A percentile compares a stretch with the other conserved stretches of the same genome.
phyloP scores from a whole-genome alignment of 345 rosid genomes.

The Citrus australasica region DNA sequence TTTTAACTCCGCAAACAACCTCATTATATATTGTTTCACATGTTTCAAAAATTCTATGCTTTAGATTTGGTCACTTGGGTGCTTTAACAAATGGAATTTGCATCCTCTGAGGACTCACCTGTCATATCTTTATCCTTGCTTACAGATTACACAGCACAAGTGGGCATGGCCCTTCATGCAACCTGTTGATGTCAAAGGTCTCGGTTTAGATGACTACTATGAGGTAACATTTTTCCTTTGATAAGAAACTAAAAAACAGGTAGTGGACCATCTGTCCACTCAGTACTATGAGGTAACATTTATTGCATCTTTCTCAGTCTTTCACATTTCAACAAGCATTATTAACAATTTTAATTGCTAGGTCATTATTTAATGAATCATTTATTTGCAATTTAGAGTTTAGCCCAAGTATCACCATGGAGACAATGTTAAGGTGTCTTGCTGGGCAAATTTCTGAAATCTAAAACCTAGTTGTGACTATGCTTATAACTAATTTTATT shows the following conservation, averaged over 20 bases:
- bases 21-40: not conserved
- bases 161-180: constrained; percentile 90
- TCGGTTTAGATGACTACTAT: constrained; percentile 81
- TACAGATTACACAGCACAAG: constrained; percentile 81
- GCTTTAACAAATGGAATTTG: not conserved
- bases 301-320: not conserved
- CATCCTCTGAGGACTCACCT: not conserved
- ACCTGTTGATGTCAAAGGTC: constrained; percentile 88
- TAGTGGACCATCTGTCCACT: too few species aligned
- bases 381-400: not conserved
- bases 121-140: constrained; percentile 3
- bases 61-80: constrained; percentile 1
- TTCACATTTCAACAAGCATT: not conserved
- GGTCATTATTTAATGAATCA: not conserved
- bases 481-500: not conserved
- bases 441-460: not conserved
- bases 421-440: not conserved
- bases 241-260: too few species aligned
- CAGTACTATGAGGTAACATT: constrained; percentile 55
- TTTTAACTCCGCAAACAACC: not conserved
- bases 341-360: not conserved
- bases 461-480: not conserved
- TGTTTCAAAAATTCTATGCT: not conserved
- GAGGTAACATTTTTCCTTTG: constrained; percentile 39
- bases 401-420: not conserved